Evolutionary conservation across 163 green algal species (phyloP), one percentile per base, ranked within the genome.

Genomic region (Chloromonas sp.): DNA sequence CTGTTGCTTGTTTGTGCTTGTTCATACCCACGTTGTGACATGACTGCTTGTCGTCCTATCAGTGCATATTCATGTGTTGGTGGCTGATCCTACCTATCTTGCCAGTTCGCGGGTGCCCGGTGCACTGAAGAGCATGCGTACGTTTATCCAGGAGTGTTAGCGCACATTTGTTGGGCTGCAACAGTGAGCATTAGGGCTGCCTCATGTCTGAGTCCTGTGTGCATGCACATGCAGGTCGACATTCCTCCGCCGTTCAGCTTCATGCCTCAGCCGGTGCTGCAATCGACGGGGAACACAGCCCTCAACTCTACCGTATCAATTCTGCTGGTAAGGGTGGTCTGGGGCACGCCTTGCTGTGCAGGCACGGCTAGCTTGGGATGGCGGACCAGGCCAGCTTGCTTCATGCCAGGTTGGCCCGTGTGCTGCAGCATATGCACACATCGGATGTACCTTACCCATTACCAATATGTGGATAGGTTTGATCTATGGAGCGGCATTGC

Each of bases 211-310:
- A 36, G 36, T 36, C 36, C 36, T 36, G 36, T 36, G 36, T 57
- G 79, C 79, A 62, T 82, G 2, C 13, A 71, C 13, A 57, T 85
- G 3, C 71, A 85, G 82, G 82, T 85, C 15, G 82, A 85, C 70
- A 61, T 85, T 13, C 82, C 82, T 14, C 70, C 82, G 1, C 82
- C 82, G 11, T 85, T 85, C 82, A 79, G 11, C 58, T 74, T 85
- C 71, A 81, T 85, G 71, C 82, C 82, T 2, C 74, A 81, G 82
- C 70, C 70, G 1, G 58, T 85, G n/a, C 36, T 85, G n/a, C 15
- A 85, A 60, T 57, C 82, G 1, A 71, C 71, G 15, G 82, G 82
- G 59, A 59, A 85, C 71, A 59, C 82, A 1, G 82, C 82, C 3
- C n/a, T 85, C 2, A 15, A 58, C 1, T 70, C 82, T 14, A 81